Conservation (phyloP, 768 basidiomycete species). For the Paxillus rubicundulus region DNA sequence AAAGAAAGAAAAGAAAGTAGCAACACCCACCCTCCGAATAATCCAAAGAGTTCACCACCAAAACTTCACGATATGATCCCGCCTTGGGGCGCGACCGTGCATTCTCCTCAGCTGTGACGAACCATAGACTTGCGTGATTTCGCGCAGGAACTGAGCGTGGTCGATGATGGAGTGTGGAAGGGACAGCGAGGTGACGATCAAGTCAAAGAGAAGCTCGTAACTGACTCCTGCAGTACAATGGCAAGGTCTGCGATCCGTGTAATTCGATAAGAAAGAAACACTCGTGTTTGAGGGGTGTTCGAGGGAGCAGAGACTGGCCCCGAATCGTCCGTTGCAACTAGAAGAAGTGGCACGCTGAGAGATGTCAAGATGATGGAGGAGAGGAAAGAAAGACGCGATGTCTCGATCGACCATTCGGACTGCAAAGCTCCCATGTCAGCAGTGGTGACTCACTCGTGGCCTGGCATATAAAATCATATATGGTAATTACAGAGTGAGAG, state of each 20-base stretch:
- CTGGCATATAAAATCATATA: too few relatives aligned
- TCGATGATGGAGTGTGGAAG: constrained; percentile 82
- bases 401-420: too few relatives aligned
- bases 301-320: constrained; percentile 71
- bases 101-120: constrained; percentile 78
- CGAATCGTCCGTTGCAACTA: constrained; percentile 93
- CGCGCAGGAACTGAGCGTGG: constrained; percentile 77
- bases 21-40: constrained; percentile 68
- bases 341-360: too few relatives aligned
- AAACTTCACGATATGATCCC: constrained; percentile 86
- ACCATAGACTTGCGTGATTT: constrained; percentile 87
- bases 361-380: too few relatives aligned
- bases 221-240: constrained; percentile 52
- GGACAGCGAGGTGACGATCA: constrained; percentile 69
- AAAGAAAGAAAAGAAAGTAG: too few relatives aligned
- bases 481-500: too few relatives aligned
- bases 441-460: too few relatives aligned
- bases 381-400: too few relatives aligned
- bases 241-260: background rate
- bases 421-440: too few relatives aligned
- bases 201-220: constrained; percentile 83
- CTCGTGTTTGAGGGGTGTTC: constrained; percentile 74
- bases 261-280: background rate
- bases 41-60: constrained; percentile 80
- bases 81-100: constrained; percentile 49